Evolutionary conservation across 163 green algal genomes (phyloP).

Genomic region (Chlamydomonas reinhardtii): DNA sequence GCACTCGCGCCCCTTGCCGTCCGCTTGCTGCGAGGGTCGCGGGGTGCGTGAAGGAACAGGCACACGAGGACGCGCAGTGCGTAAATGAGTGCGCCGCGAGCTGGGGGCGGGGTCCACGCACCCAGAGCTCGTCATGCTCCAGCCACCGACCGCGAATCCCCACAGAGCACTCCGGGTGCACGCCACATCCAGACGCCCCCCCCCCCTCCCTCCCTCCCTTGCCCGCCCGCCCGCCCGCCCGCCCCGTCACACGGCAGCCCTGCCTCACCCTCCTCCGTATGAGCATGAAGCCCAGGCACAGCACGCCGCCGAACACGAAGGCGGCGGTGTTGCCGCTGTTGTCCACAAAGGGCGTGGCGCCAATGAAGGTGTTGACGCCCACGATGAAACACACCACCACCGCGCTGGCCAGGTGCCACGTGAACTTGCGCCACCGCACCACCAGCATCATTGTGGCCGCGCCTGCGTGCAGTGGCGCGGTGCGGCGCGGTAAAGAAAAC

Average conservation of each 20-base stretch:
- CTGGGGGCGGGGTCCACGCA: too few relatives aligned
- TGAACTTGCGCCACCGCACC: slow-evolving; percentile 9
- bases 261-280: background rate
- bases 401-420: background rate
- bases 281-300: slow-evolving; percentile 3
- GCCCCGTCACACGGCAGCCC: background rate
- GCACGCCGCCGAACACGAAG: slow-evolving; percentile 32
- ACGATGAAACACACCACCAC: slow-evolving; percentile 17
- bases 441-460: slow-evolving; percentile 11
- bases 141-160: too few relatives aligned
- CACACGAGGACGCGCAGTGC: background rate
- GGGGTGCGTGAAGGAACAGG: background rate
- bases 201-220: too few relatives aligned
- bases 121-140: too few relatives aligned
- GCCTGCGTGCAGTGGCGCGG: background rate
- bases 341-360: slow-evolving; percentile 57
- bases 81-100: too few relatives aligned
- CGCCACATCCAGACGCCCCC: too few relatives aligned
- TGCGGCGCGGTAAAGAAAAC: too few relatives aligned
- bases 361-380: slow-evolving; percentile 44
- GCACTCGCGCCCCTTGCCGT: background rate
- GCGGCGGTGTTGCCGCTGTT: slow-evolving; percentile 50
- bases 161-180: too few relatives aligned
- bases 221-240: too few relatives aligned
- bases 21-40: background rate